These are phyloP conservation scores for Tetragonia tetragonoides DNA, from an alignment of 148 eudicot species.

Conservation along the genomic window DNA sequence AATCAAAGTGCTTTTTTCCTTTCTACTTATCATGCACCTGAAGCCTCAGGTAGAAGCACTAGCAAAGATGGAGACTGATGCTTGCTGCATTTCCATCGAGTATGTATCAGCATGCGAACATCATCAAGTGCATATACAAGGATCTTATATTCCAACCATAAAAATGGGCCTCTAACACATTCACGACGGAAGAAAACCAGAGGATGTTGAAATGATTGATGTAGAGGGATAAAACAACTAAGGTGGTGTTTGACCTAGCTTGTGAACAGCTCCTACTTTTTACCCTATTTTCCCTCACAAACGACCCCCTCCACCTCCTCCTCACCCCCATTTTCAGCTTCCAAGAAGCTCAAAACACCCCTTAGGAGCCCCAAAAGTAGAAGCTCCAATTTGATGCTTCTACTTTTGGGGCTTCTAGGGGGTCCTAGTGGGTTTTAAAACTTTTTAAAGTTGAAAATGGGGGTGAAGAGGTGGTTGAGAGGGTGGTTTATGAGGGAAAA, in stretches of 20 bases:
- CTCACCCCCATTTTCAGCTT: too few relatives aligned
- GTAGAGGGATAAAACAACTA: not conserved
- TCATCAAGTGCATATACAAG: not conserved
- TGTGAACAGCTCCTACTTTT: too few relatives aligned
- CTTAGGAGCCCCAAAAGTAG: too few relatives aligned
- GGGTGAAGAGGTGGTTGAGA: too few relatives aligned
- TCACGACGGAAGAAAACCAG: not conserved
- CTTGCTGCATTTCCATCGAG: not conserved
- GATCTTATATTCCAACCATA: not conserved
- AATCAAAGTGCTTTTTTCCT: slow-evolving; percentile 46
- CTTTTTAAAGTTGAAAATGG: too few relatives aligned
- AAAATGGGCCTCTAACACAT: not conserved
- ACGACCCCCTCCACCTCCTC: too few relatives aligned
- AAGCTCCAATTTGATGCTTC: too few relatives aligned
- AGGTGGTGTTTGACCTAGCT: not conserved
- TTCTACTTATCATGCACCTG: slow-evolving; percentile 40
- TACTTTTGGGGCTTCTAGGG: too few relatives aligned
- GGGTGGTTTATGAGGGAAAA: too few relatives aligned
- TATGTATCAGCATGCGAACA: not conserved
- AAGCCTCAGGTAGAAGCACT: slow-evolving; percentile 19
- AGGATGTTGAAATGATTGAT: not conserved
- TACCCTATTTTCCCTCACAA: too few relatives aligned
- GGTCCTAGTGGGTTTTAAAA: too few relatives aligned
- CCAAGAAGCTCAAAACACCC: too few relatives aligned
- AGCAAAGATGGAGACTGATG: slow-evolving; percentile 30